Percentiles rank a stretch among this genome's conserved stretches.
Evolutionary conservation across 768 basidiomycete species (phyloP).

Genomic region (Suillus variegatus): DNA sequence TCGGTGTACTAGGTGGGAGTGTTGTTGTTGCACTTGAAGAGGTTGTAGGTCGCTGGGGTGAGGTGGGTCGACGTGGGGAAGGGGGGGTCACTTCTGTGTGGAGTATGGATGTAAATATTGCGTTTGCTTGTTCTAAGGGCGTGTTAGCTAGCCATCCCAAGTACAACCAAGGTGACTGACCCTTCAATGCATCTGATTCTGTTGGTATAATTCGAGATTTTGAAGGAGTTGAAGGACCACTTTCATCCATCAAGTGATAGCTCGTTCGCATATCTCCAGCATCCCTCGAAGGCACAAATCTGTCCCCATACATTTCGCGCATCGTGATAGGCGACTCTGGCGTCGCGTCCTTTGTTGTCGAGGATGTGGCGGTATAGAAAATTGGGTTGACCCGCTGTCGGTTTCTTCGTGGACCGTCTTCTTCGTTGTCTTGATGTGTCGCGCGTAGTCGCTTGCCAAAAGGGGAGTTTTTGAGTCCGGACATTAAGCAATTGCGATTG

Average conservation of each 20-base stretch:
- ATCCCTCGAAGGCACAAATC: conserved; percentile 67
- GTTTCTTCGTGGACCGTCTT: conserved; percentile 56
- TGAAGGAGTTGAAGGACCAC: conserved; percentile 57
- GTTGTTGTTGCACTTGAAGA: conserved; percentile 37
- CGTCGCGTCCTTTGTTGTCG: conserved; percentile 53
- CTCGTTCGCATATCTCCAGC: conserved; percentile 60
- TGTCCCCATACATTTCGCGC: conserved; percentile 48
- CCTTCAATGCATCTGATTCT: conserved; percentile 78
- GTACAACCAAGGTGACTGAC: conserved; percentile 33
- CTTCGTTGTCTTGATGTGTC: conserved; percentile 56
- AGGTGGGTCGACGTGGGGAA: conserved; percentile 60
- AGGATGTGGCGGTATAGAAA: conserved; percentile 44
- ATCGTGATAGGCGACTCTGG: conserved; percentile 42
- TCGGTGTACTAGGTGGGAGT: conserved; percentile 45
- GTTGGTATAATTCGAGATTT: conserved; percentile 65
- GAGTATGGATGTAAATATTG: conserved; percentile 75
- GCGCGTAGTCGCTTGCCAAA: conserved; percentile 84
- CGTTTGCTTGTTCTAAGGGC: conserved; percentile 75
- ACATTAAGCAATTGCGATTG: conserved; percentile 42
- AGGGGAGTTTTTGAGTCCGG: conserved; percentile 80
- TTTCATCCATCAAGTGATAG: conserved; percentile 59
- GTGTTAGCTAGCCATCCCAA: not conserved
- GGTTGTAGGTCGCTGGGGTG: conserved; percentile 53
- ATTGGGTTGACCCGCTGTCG: conserved; percentile 54
- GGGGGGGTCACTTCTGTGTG: conserved; percentile 79